These are phyloP conservation scores for Thuja plicata DNA, from an alignment of 83 land plant species.

Conservation along the genomic window DNA sequence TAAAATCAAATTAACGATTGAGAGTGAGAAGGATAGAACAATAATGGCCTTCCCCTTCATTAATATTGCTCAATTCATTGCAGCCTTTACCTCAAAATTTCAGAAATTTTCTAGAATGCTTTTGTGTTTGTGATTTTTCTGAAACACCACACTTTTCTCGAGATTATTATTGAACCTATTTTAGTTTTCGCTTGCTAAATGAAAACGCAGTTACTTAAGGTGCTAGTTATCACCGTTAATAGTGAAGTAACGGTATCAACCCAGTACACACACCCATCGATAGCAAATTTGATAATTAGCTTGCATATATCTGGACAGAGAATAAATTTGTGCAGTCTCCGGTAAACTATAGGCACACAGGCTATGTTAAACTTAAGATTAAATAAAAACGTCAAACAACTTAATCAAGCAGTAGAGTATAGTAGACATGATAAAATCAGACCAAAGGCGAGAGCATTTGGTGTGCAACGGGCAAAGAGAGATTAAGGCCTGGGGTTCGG, in stretches of 20 bases:
- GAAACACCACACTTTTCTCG: not conserved
- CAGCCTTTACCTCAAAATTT: not conserved
- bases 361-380: not conserved
- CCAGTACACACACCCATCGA: not conserved
- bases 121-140: not conserved
- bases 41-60: not conserved
- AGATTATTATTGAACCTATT: not conserved
- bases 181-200: not conserved
- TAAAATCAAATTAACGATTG: not conserved
- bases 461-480: not conserved
- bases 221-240: not conserved
- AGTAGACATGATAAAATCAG: too few relatives aligned
- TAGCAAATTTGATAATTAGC: not conserved
- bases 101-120: not conserved
- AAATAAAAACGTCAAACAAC: not conserved
- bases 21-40: not conserved
- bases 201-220: not conserved
- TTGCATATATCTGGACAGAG: not conserved
- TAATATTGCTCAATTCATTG: not conserved
- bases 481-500: not conserved
- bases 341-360: not conserved
- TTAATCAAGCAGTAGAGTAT: not conserved
- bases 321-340: not conserved
- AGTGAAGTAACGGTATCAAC: not conserved
- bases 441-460: not conserved